Percentiles rank a stretch among this genome's conserved stretches.
phyloP scores from a whole-genome alignment of 2,329 filamentous ascomycete species.

The Atkinsonella hypoxylon region DNA sequence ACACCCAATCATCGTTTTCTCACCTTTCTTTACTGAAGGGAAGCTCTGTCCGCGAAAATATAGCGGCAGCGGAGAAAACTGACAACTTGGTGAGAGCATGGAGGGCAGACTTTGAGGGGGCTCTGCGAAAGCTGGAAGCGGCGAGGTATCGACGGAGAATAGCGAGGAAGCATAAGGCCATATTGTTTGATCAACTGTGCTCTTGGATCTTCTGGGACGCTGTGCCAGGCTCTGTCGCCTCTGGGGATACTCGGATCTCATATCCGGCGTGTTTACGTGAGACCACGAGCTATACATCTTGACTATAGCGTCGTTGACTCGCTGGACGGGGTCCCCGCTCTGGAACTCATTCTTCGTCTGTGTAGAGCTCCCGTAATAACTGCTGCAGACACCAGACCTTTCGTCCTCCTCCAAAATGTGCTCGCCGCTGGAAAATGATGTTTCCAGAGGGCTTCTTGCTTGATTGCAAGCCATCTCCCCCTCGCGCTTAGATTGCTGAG shows the following conservation, averaged over 20 bases:
- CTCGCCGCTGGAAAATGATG: background rate
- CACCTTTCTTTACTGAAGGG: conserved; percentile 26
- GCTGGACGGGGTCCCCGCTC: background rate
- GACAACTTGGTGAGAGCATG: conserved; percentile 10
- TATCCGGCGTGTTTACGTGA: conserved; percentile 11
- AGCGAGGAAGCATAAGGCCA: conserved; percentile 5
- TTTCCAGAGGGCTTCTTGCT: background rate
- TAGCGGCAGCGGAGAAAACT: conserved; percentile 31
- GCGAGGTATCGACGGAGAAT: background rate
- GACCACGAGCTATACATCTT: conserved; percentile 13
- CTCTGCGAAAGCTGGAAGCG: background rate
- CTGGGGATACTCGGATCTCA: conserved; percentile 9
- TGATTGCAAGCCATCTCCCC: background rate
- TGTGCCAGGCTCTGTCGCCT: conserved; percentile 10
- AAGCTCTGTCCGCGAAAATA: conserved; percentile 29
- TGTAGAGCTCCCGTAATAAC: background rate
- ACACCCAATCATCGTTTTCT: conserved; percentile 41
- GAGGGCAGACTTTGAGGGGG: background rate
- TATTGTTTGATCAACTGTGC: conserved; percentile 11
- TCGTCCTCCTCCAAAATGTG: background rate
- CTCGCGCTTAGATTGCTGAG: conserved; percentile 7
- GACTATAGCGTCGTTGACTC: conserved; percentile 9
- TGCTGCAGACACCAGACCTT: background rate
- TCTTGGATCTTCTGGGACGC: conserved; percentile 17
- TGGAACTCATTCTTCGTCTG: background rate